A percentile compares a stretch with the other conserved stretches of the same genome.
These are phyloP conservation scores for Lecanoromycetidae sp. DNA, from an alignment of 2,329 filamentous ascomycete species.

Conservation along the genomic window DNA sequence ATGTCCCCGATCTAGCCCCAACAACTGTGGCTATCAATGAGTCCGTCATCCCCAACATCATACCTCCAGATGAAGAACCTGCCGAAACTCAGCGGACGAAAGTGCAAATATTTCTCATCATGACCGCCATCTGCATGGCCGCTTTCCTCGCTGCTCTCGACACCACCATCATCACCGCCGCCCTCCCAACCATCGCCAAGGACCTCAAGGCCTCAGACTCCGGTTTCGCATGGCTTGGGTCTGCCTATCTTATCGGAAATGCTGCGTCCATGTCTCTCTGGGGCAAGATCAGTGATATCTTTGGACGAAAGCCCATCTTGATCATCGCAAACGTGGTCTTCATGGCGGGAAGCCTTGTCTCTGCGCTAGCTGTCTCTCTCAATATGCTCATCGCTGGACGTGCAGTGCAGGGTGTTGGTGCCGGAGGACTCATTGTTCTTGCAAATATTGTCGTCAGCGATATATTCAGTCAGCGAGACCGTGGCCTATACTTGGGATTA, in stretches of 20 bases:
- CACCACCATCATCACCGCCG: conserved; percentile 48
- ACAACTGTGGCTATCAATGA: too few relatives aligned
- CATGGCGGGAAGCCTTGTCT: conserved; percentile 39
- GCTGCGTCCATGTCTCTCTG: conserved; percentile 28
- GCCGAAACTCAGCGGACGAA: too few relatives aligned
- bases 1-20: too few relatives aligned
- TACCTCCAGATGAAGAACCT: too few relatives aligned
- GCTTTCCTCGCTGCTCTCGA: conserved; percentile 29
- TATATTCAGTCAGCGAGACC: conserved; percentile 4
- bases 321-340: conserved; percentile 41
- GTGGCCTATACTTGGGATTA: conserved; percentile 2
- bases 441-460: conserved; percentile 5
- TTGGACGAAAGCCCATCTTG: conserved; percentile 42
- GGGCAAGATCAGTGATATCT: conserved; percentile 44
- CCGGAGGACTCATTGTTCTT: conserved; percentile 1
- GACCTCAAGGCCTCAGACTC: conserved; percentile 36
- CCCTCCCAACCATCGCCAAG: conserved; percentile 47
- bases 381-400: conserved; percentile 35
- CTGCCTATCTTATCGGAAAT: conserved; percentile 38
- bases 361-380: conserved; percentile 37
- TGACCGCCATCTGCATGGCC: conserved; percentile 18
- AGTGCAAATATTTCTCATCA: conserved; percentile 2
- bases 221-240: conserved; percentile 44
- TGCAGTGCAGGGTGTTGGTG: conserved; percentile 7
- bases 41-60: too few relatives aligned